phyloP scores from a whole-genome alignment of 2,329 filamentous ascomycete species.

The Aspergillus sp. region DNA sequence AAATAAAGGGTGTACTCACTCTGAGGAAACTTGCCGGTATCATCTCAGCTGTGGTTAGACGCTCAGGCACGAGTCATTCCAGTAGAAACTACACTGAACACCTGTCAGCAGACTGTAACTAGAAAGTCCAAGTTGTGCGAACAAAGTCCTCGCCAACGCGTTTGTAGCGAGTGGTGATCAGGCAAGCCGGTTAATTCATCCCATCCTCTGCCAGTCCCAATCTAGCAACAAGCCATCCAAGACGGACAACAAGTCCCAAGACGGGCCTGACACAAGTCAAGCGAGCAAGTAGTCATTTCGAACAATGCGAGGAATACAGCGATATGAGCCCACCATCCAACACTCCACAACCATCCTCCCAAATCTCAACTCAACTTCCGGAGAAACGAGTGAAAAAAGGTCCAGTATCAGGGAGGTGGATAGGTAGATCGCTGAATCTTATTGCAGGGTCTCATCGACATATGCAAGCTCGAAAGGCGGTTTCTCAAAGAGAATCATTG shows the following conservation, averaged over 20 bases:
- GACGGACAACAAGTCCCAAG: slow-evolving; percentile 34
- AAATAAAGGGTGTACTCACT: background rate
- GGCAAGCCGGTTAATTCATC: slow-evolving; percentile 46
- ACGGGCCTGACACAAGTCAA: slow-evolving; percentile 36
- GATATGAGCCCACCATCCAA: slow-evolving; percentile 26
- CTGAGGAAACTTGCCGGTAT: background rate
- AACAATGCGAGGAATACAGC: slow-evolving; percentile 21
- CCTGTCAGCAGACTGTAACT: background rate
- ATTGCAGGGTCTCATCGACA: slow-evolving; percentile 16
- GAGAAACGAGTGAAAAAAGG: slow-evolving; percentile 25
- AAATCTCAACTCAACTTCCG: slow-evolving; percentile 11
- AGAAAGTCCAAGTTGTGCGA: background rate
- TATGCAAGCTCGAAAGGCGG: slow-evolving; percentile 37
- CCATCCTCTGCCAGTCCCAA: slow-evolving; percentile 39
- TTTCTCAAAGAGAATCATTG: slow-evolving; percentile 51
- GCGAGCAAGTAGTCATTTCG: slow-evolving; percentile 25
- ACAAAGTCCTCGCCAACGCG: slow-evolving; percentile 8
- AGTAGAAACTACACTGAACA: slow-evolving; percentile 1
- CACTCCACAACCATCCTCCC: slow-evolving; percentile 49
- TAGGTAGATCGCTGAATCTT: slow-evolving; percentile 26
- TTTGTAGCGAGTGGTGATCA: slow-evolving; percentile 25
- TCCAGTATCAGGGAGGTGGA: slow-evolving; percentile 47
- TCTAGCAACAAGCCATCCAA: slow-evolving; percentile 34
- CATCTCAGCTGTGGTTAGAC: background rate
- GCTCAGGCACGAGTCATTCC: background rate